Conservation (phyloP, 768 basidiomycete species). For the Mycena latifolia region DNA sequence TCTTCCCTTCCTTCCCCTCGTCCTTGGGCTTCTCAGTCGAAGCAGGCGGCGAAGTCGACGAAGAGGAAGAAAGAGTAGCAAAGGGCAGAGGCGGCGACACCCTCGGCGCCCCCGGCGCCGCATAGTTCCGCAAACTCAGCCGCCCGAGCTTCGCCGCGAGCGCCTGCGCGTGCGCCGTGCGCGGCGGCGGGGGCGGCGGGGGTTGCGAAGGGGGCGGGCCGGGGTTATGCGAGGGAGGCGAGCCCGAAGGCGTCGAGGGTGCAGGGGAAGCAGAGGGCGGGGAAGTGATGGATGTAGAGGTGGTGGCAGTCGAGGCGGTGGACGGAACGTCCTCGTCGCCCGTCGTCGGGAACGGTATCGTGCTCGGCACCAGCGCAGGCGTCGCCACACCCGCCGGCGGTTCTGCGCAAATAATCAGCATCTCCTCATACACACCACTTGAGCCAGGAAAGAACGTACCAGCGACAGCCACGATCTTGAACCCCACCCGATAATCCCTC, state of each 20-base stretch:
- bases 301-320: not conserved
- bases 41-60: too few relatives aligned
- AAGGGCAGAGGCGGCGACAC: slow-evolving; percentile 1
- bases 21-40: too few relatives aligned
- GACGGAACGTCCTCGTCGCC: too few relatives aligned
- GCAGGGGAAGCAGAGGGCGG: slow-evolving; percentile 1
- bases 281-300: slow-evolving; percentile 20
- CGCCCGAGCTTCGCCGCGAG: slow-evolving; percentile 40
- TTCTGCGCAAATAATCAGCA: not conserved
- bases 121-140: slow-evolving; percentile 48
- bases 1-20: not conserved
- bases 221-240: not conserved
- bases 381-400: too few relatives aligned
- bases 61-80: too few relatives aligned
- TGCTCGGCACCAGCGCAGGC: not conserved
- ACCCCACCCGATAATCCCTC: slow-evolving; percentile 82
- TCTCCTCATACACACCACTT: too few relatives aligned
- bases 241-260: not conserved
- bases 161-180: slow-evolving; percentile 33
- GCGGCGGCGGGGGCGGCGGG: slow-evolving; percentile 29
- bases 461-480: slow-evolving; percentile 49
- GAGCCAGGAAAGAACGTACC: not conserved
- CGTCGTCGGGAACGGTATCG: slow-evolving; percentile 17
- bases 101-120: slow-evolving; percentile 39
- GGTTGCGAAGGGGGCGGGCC: not conserved